Conservation (phyloP, 768 basidiomycete genomes). For the Lanmaoa pseudosensibilis region DNA sequence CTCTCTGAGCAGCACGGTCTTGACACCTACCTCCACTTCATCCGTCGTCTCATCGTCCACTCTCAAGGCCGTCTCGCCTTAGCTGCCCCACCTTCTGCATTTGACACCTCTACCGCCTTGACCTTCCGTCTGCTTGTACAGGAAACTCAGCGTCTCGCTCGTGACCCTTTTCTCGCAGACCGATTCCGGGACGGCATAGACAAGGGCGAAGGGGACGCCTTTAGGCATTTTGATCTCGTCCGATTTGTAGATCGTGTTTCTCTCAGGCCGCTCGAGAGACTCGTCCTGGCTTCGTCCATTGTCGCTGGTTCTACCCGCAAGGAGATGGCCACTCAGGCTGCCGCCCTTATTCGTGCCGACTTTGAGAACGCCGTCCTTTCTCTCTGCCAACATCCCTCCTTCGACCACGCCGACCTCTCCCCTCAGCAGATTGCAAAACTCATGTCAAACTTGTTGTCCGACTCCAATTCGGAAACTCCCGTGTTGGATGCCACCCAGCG, state of each 20-base stretch:
- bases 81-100: conserved; percentile 57
- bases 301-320: conserved; percentile 60
- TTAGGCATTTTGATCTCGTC: conserved; percentile 79
- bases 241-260: conserved; percentile 83
- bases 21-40: conserved; percentile 97
- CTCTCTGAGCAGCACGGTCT: conserved; percentile 95
- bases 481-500: conserved; percentile 71
- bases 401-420: conserved; percentile 78
- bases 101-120: conserved; percentile 74
- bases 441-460: conserved; percentile 76
- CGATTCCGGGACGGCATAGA: conserved; percentile 89
- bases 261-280: conserved; percentile 73
- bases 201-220: conserved; percentile 82
- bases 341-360: conserved; percentile 66
- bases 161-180: conserved; percentile 87
- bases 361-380: conserved; percentile 78
- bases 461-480: conserved; percentile 66
- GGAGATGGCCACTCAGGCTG: conserved; percentile 60
- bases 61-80: conserved; percentile 71
- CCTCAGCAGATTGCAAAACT: conserved; percentile 76
- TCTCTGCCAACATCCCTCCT: conserved; percentile 76
- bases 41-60: conserved; percentile 90
- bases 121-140: conserved; percentile 85
- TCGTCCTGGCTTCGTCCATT: conserved; percentile 76
- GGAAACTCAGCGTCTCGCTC: conserved; percentile 85